These are phyloP conservation scores for Pestalotiopsis sp. DNA, from an alignment of 2,329 filamentous ascomycete genomes.

Conservation along the genomic window DNA sequence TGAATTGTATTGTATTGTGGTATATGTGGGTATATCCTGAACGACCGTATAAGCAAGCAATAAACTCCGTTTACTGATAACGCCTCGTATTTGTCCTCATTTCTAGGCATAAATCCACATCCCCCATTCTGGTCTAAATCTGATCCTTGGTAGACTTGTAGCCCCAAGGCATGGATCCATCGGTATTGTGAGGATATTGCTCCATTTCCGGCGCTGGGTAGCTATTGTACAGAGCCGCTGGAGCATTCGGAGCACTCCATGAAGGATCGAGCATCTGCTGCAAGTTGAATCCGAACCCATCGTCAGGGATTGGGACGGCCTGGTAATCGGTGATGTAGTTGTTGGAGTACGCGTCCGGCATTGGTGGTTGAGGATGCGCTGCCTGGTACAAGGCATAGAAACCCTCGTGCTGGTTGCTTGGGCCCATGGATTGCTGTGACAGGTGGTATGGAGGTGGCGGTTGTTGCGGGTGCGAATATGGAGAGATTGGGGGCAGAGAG, in stretches of 20 bases:
- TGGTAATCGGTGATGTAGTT: slow-evolving; percentile 11
- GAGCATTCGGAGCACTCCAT: slow-evolving; percentile 13
- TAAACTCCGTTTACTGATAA: neutral
- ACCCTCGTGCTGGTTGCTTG: slow-evolving; percentile 5
- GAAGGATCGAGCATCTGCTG: slow-evolving; percentile 14
- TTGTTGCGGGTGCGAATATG: slow-evolving; percentile 3
- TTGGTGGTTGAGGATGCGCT: slow-evolving; percentile 4
- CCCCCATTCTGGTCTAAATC: too few species aligned
- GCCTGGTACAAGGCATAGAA: slow-evolving; percentile 15
- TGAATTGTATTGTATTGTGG: neutral
- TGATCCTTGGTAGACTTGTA: neutral
- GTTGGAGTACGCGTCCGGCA: neutral
- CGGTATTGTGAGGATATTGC: slow-evolving; percentile 2
- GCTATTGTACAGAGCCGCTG: slow-evolving; percentile 9
- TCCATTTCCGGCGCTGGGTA: slow-evolving; percentile 7
- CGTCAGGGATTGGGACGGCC: slow-evolving; percentile 8
- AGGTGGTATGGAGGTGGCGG: neutral
- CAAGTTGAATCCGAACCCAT: slow-evolving; percentile 15
- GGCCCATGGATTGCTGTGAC: neutral
- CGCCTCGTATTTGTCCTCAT: neutral
- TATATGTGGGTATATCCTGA: neutral
- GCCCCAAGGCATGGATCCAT: neutral
- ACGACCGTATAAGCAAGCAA: neutral
- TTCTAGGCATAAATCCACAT: neutral
- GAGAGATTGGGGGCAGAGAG: slow-evolving; percentile 14